Evolutionary conservation across 2,329 filamentous ascomycete species (phyloP).

Genomic region (Teratosphaeria destructans): DNA sequence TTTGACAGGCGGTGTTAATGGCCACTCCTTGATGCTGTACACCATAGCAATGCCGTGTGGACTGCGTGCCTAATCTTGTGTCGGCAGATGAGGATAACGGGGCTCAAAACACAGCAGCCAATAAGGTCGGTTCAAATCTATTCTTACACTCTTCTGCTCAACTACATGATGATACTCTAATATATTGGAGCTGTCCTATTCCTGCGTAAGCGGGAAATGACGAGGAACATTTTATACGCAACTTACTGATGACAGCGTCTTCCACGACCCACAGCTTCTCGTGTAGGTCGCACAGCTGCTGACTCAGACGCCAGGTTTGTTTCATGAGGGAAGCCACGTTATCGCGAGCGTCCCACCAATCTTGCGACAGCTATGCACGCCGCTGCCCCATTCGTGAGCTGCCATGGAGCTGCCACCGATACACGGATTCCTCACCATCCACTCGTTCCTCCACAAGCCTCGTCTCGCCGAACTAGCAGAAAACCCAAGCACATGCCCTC

Average conservation of each 20-base stretch:
- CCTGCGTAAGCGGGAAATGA: conserved; percentile 8
- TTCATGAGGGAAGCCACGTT: background rate
- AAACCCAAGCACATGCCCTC: too few species aligned
- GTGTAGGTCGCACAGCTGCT: background rate
- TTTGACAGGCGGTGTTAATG: background rate
- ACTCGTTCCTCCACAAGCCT: too few species aligned
- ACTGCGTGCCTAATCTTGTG: background rate
- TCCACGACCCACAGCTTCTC: background rate
- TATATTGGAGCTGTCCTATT: conserved; percentile 25
- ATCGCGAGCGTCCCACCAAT: too few species aligned
- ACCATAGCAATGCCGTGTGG: background rate
- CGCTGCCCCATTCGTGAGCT: too few species aligned
- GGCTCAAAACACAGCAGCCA: background rate
- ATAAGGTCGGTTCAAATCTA: background rate
- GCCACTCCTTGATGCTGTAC: background rate
- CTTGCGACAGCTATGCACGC: too few species aligned
- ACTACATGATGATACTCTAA: conserved; percentile 6
- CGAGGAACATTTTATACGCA: conserved; percentile 17
- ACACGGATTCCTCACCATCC: too few species aligned
- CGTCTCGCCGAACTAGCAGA: too few species aligned
- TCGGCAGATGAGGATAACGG: background rate
- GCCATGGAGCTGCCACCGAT: too few species aligned
- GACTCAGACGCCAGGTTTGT: background rate
- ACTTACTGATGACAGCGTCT: background rate
- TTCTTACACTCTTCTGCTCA: background rate